Base-by-base conservation (phyloP, 345 rosid genomes). In the Anacardium occidentale region DNA sequence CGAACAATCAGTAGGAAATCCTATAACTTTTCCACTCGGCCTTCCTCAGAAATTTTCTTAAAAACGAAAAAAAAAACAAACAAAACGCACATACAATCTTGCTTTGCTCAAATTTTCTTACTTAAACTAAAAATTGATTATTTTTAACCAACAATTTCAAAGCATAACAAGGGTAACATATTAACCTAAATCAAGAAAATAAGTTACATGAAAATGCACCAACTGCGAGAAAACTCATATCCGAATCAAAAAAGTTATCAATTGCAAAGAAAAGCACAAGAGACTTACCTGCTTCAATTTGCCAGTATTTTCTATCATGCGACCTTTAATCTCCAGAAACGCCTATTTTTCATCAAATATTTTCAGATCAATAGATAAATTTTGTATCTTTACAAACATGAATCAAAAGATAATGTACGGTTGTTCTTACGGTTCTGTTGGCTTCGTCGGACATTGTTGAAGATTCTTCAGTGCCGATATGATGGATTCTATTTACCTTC, bases 281-380 rank as follows among this genome's bases (percentile, higher is more conserved):
- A 66, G 24, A 65, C 70, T 48, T 20, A 87, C 90, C 88, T 87
- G 91, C 74, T 89, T 89, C 74, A 84, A 14, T 79, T 89, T 89
- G n/a, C 81, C 84, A 17, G 90, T 86, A 42, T 82, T 84, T 80
- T 89, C 89, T 48, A 87, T 84, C 90, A 87, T 82, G 77, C 91
- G 94, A 68, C 84, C 81, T 75, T 87, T 91, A 66, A 87, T 83
- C 85, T 89, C 94, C 54, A 83, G 32, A 74, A 87, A 87, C 9
- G 85, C 94, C 91, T 89, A 45, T 15, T 55, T 17, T 69, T 56
- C 48, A 37, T 7, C 10, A 55, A 18, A 60, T 50, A n/a, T 5
- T 3, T 50, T 7, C 61, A 9, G 58, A 20, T 14, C 20, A 11
- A n/a, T 20, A 50, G 53, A 18, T 50, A 20, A 57, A 21, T 34